phyloP scores from a whole-genome alignment of 2,329 filamentous ascomycete genomes.

The Hirsutella thompsonii region DNA sequence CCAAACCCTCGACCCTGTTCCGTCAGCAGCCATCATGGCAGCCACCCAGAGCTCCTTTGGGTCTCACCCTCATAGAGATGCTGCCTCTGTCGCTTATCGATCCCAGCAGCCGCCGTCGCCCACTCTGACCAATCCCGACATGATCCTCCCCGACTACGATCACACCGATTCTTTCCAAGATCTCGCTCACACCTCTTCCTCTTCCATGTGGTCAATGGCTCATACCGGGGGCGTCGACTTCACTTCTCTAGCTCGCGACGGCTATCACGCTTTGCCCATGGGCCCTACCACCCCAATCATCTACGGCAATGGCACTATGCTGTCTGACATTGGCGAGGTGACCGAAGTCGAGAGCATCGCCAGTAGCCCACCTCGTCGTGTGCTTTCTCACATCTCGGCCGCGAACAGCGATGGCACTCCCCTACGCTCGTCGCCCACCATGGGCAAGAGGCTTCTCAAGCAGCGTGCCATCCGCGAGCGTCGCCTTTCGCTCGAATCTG shows the following conservation, averaged over 20 bases:
- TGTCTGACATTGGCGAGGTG: constrained; percentile 51
- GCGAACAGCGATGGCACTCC: constrained; percentile 18
- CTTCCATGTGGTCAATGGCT: constrained; percentile 38
- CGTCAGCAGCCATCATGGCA: constrained; percentile 12
- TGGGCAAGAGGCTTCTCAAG: constrained; percentile 27
- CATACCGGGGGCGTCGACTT: constrained; percentile 23
- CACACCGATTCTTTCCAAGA: constrained; percentile 40
- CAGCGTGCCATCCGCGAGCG: constrained; percentile 34
- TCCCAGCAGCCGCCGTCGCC: constrained; percentile 58
- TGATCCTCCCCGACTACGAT: constrained; percentile 75
- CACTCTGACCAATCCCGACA: constrained; percentile 83
- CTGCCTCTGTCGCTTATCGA: constrained; percentile 23
- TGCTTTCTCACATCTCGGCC: constrained; percentile 21
- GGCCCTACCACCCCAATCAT: constrained; percentile 51
- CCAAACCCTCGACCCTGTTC: background rate
- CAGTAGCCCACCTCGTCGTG: constrained; percentile 26
- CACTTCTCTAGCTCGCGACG: constrained; percentile 25
- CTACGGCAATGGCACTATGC: constrained; percentile 56
- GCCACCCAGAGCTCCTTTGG: constrained; percentile 14
- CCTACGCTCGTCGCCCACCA: constrained; percentile 31
- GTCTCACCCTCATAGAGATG: constrained; percentile 14
- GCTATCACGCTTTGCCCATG: constrained; percentile 29
- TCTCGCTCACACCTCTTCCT: constrained; percentile 31
- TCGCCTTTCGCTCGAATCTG: constrained; percentile 45
- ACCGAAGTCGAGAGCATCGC: constrained; percentile 39